phyloP scores from a whole-genome alignment of 768 basidiomycete species.

The Auricularia auricula-judae region DNA sequence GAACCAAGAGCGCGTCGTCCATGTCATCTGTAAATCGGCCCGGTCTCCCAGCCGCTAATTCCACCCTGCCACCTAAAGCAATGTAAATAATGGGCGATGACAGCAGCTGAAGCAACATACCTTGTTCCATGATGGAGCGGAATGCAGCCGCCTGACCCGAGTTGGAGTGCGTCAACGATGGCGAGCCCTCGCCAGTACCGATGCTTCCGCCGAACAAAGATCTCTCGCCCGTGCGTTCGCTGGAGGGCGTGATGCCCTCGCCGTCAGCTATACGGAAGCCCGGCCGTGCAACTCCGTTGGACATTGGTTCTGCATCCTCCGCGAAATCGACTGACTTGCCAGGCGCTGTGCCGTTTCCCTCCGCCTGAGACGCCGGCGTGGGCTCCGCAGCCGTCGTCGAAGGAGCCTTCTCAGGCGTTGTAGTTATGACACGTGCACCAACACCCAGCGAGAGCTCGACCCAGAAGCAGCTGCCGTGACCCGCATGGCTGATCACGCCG shows the following conservation, averaged over 20 bases:
- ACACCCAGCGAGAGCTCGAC: constrained; percentile 39
- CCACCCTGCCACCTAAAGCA: not conserved
- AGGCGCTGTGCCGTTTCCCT: not conserved
- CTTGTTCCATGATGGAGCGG: not conserved
- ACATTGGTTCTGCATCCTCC: too few species aligned
- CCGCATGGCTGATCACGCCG: constrained; percentile 31
- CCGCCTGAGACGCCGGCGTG: not conserved
- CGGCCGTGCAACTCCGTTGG: not conserved
- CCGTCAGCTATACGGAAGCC: not conserved
- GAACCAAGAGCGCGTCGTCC: not conserved
- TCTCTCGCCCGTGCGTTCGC: not conserved
- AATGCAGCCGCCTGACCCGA: not conserved
- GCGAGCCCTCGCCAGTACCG: not conserved
- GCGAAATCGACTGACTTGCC: not conserved
- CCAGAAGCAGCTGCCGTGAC: constrained; percentile 78
- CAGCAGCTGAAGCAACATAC: not conserved
- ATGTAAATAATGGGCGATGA: not conserved
- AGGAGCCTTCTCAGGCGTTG: not conserved
- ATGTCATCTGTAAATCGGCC: not conserved
- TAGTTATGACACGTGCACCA: not conserved
- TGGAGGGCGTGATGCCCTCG: not conserved
- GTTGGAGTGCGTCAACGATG: not conserved
- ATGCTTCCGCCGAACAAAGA: not conserved
- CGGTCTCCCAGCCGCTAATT: not conserved
- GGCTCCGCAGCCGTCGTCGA: not conserved